Base-by-base conservation (phyloP, 2,329 filamentous ascomycete genomes). In the Penicillium hesseltinei region DNA sequence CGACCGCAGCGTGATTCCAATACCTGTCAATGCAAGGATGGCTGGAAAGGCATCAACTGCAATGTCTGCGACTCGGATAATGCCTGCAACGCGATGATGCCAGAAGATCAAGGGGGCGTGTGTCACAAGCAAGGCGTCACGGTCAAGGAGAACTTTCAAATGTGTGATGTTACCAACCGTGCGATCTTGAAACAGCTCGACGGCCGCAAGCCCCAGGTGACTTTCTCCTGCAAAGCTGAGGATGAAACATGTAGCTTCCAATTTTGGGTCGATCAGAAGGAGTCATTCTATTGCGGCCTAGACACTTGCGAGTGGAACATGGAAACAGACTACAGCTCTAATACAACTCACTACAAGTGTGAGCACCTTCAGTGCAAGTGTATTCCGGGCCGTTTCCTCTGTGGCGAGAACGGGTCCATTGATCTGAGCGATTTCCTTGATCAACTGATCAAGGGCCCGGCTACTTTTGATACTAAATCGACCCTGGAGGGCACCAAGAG, bases 21-120 rank as follows among this genome's bases (percentile, higher is more conserved):
- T 57, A 79, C 81, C 40, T 99, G 94, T 77, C 80, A 91, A 42
- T 99, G 94, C 75, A 89, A 92, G 70, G 90, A 96, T 38, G 94
- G 94, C 55, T 99, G 94, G 94, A 85, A 85, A 40, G 94, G 94
- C 62, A 93, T 99, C 78, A 99, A 99, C 80, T 99, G 94, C 84
- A 99, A 94, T 69, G 91, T 99, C 56, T 99, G 94, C 77, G 87
- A 88, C 59, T 86, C 87, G 4, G 83, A 97, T 72, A 80, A 88
- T 65, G 92, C 90, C 17, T 99, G 94, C 71, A 86, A 94, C 72
- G 87, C 90, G 35, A 80, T 99, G 75, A 96, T 96, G 87, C 90
- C 91, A 4, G 86, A 88, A 15, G 84, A 84, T 4, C 84, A 91
- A 60, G 91, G 88, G 45, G 94, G 92, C 33, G 87, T 96, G 11